phyloP scores from a whole-genome alignment of 2,329 filamentous ascomycete species.

The Pezicula carpinea region DNA sequence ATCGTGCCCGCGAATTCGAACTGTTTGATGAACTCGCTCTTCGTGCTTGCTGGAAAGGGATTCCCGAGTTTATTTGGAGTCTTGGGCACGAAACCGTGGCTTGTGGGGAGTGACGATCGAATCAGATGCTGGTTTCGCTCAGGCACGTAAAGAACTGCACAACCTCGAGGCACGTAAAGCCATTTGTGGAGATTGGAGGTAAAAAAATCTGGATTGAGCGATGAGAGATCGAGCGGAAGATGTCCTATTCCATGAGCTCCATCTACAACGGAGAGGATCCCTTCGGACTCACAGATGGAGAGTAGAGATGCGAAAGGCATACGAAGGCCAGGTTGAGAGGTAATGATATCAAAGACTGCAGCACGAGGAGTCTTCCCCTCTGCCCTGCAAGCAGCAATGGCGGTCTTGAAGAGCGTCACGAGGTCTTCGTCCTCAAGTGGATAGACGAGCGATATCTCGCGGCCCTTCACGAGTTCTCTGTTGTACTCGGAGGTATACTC shows the following conservation, averaged over 20 bases:
- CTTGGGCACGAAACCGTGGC: constrained; percentile 65
- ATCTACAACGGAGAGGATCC: constrained; percentile 66
- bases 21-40: constrained; percentile 56
- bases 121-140: constrained; percentile 71
- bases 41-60: constrained; percentile 35
- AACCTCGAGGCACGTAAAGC: constrained; percentile 76
- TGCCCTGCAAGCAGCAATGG: constrained; percentile 46
- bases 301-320: constrained; percentile 73
- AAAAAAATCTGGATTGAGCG: constrained; percentile 78
- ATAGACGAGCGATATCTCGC: constrained; percentile 58
- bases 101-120: constrained; percentile 71
- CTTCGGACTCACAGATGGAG: constrained; percentile 58
- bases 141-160: constrained; percentile 77
- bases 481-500: constrained; percentile 68
- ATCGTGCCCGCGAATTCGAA: constrained; percentile 77
- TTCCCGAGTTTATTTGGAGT: constrained; percentile 17
- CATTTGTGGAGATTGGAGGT: constrained; percentile 88
- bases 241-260: constrained; percentile 83
- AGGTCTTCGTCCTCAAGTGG: constrained; percentile 68
- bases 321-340: constrained; percentile 70
- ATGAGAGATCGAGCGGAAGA: constrained; percentile 62
- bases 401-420: constrained; percentile 52
- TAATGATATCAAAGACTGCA: constrained; percentile 76
- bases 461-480: constrained; percentile 33
- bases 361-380: constrained; percentile 60